Evolutionary conservation across 83 land plant species (phyloP).

Genomic region (Picea mariana): DNA sequence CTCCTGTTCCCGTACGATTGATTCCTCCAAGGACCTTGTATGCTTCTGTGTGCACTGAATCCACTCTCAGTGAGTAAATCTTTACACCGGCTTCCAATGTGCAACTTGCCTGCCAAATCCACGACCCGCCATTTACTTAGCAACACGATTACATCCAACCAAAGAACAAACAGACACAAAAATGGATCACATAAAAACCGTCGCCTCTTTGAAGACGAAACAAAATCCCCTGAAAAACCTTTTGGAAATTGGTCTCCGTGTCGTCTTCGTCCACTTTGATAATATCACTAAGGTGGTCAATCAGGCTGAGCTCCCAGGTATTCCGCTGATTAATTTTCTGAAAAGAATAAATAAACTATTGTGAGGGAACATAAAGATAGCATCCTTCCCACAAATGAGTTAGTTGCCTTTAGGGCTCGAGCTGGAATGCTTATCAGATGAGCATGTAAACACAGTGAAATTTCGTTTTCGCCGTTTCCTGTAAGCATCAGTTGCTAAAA

Average conservation of each 20-base stretch:
- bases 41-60: conserved; percentile 88
- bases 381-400: too few relatives aligned
- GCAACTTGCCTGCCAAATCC: conserved; percentile 83
- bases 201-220: too few relatives aligned
- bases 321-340: conserved; percentile 98
- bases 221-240: conserved; percentile 40
- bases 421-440: too few relatives aligned
- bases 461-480: too few relatives aligned
- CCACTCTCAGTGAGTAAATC: conserved; percentile 91
- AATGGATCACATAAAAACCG: too few relatives aligned
- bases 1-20: conserved; percentile 62
- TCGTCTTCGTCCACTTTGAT: conserved; percentile 74
- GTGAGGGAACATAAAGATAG: neutral
- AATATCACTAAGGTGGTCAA: conserved; percentile 82
- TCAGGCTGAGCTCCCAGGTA: conserved; percentile 92
- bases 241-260: conserved; percentile 90
- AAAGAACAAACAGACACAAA: too few relatives aligned
- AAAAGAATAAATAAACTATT: neutral
- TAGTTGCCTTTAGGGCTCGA: too few relatives aligned
- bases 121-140: too few relatives aligned
- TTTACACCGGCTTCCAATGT: conserved; percentile 98
- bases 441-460: too few relatives aligned
- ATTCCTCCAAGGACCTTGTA: conserved; percentile 97
- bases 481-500: too few relatives aligned
- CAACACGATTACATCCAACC: too few relatives aligned